Conservation (phyloP, 306 rosid species). For the Boehmeria nivea region DNA sequence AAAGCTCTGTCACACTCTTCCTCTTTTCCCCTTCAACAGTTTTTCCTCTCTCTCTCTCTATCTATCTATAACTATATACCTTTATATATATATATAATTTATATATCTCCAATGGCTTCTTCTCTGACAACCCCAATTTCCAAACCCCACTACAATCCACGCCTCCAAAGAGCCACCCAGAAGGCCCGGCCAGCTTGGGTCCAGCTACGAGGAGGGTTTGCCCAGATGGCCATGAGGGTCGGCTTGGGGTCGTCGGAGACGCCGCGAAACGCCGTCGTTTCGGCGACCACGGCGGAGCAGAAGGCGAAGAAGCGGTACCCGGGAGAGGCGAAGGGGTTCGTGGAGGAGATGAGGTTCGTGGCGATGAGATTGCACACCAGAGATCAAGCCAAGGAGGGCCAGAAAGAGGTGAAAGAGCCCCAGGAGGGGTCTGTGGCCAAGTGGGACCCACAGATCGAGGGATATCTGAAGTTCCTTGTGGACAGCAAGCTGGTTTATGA, state of each 20-base stretch:
- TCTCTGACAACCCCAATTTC: conserved; percentile 42
- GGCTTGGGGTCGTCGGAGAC: conserved; percentile 16
- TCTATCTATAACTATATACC: not conserved
- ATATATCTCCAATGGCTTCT: conserved; percentile 78
- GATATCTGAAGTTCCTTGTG: conserved; percentile 79
- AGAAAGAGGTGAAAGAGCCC: conserved; percentile 68
- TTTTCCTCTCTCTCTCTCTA: not conserved
- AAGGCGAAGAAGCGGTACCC: conserved; percentile 70
- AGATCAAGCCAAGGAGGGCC: conserved; percentile 92
- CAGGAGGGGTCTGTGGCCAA: conserved; percentile 59
- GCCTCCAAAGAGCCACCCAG: conserved; percentile 2
- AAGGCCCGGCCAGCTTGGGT: conserved; percentile 4
- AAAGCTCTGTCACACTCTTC: conserved; percentile 46
- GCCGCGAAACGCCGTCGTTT: conserved; percentile 27
- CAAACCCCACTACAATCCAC: conserved; percentile 38
- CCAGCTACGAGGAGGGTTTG: not conserved
- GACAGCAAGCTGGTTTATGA: conserved; percentile 86
- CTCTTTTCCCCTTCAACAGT: no score
- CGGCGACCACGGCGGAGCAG: conserved; percentile 72
- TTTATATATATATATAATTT: not conserved
- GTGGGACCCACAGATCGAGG: conserved; percentile 77
- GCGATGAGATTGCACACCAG: conserved; percentile 90
- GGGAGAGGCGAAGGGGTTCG: conserved; percentile 86
- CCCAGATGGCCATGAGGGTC: not conserved
- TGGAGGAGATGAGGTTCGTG: conserved; percentile 99